Evolutionary conservation across 1,284 basidiomycete species (phyloP).

Genomic region (Neonothopanus nambi): DNA sequence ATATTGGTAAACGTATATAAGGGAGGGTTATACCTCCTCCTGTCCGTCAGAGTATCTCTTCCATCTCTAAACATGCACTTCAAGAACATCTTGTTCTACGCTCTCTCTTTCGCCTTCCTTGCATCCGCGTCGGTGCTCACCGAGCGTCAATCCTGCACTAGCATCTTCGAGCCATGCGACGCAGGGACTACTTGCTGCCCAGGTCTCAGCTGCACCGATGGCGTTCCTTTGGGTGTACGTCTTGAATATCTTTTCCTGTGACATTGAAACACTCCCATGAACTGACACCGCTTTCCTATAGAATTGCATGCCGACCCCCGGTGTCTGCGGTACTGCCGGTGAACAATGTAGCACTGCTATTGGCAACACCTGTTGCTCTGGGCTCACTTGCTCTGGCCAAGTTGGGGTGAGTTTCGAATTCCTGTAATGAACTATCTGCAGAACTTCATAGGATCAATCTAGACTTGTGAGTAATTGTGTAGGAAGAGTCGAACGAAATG

Average conservation of each 20-base stretch:
- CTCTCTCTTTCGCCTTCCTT: neutral
- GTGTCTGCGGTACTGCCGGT: neutral
- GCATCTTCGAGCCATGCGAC: neutral
- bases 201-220: neutral
- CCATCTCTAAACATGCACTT: neutral
- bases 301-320: neutral
- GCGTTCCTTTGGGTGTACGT: neutral
- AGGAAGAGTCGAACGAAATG: too few species aligned
- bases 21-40: too few species aligned
- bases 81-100: neutral
- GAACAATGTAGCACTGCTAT: neutral
- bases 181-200: neutral
- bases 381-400: neutral
- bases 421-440: too few species aligned
- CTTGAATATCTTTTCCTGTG: neutral
- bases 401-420: constrained; percentile 3
- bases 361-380: neutral
- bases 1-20: too few species aligned
- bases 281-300: too few species aligned
- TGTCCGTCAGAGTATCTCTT: too few species aligned
- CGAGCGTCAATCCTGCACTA: neutral
- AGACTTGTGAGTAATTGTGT: too few species aligned
- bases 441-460: too few species aligned
- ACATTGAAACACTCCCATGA: neutral
- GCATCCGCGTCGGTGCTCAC: neutral